Percentiles rank a stretch among this genome's conserved stretches.
These are phyloP conservation scores for Leccinellum luteum DNA, from an alignment of 768 basidiomycete genomes.

Conservation along the genomic window DNA sequence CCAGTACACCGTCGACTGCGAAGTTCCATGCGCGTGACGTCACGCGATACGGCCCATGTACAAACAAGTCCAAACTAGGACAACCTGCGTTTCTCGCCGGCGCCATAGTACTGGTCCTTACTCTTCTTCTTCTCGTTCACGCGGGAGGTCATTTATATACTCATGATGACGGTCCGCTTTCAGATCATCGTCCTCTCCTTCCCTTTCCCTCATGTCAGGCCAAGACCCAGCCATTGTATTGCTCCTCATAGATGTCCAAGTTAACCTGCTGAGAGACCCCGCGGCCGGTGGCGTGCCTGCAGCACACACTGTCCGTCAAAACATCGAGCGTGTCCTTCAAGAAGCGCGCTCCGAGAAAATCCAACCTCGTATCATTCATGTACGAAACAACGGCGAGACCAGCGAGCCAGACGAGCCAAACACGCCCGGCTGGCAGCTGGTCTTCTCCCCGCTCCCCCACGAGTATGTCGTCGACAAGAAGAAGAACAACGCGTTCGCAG, in stretches of 20 bases:
- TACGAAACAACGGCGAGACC: slow-evolving; percentile 61
- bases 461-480: slow-evolving; percentile 63
- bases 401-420: slow-evolving; percentile 60
- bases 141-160: slow-evolving; percentile 7
- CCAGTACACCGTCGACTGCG: background rate
- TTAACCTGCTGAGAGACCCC: slow-evolving; percentile 46
- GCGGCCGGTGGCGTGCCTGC: slow-evolving; percentile 53
- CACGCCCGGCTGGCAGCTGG: slow-evolving; percentile 60
- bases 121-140: slow-evolving; percentile 1
- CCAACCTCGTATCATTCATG: slow-evolving; percentile 60
- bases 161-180: background rate
- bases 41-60: slow-evolving; percentile 7
- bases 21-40: slow-evolving; percentile 22
- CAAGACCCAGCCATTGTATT: slow-evolving; percentile 42
- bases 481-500: slow-evolving; percentile 69
- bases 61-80: slow-evolving; percentile 12
- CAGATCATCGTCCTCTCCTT: background rate
- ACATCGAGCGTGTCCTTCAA: slow-evolving; percentile 49
- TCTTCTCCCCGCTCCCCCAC: slow-evolving; percentile 46
- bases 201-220: background rate
- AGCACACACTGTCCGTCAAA: slow-evolving; percentile 39
- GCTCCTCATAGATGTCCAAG: slow-evolving; percentile 59
- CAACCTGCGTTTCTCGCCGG: background rate
- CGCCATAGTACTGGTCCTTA: background rate
- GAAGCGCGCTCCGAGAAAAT: slow-evolving; percentile 47